A percentile compares a stretch with the other conserved stretches of the same genome.
Conservation (phyloP, 441 rosid species). For the Gossypium gossypioides region DNA sequence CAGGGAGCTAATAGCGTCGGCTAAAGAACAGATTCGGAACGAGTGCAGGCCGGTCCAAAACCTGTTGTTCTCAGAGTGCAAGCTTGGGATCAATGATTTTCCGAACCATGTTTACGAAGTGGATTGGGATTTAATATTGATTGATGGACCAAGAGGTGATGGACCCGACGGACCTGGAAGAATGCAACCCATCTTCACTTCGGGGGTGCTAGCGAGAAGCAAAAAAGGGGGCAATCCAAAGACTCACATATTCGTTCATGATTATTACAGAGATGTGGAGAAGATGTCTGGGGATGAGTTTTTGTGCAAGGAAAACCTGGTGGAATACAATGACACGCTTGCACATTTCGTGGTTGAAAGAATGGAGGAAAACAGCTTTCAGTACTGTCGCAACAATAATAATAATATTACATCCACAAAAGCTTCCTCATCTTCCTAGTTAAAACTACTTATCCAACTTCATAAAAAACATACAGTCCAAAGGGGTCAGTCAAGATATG, state of each 20-base stretch:
- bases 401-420: slow-evolving; percentile 11
- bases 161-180: slow-evolving; percentile 63
- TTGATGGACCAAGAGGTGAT: slow-evolving; percentile 84
- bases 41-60: slow-evolving; percentile 91
- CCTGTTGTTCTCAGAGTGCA: slow-evolving; percentile 78
- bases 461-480: not conserved
- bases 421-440: slow-evolving; percentile 18
- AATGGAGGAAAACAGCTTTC: slow-evolving; percentile 48
- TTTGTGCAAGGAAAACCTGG: slow-evolving; percentile 66
- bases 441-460: not conserved
- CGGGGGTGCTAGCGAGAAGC: slow-evolving; percentile 79
- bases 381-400: slow-evolving; percentile 34
- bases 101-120: slow-evolving; percentile 87
- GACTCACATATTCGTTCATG: slow-evolving; percentile 85
- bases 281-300: slow-evolving; percentile 71
- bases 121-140: slow-evolving; percentile 83
- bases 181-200: slow-evolving; percentile 80
- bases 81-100: slow-evolving; percentile 72
- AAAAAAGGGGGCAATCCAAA: slow-evolving; percentile 61
- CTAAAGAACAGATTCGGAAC: slow-evolving; percentile 42
- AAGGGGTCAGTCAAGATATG: not conserved
- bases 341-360: slow-evolving; percentile 82
- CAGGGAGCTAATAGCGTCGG: slow-evolving; percentile 41
- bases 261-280: slow-evolving; percentile 70
- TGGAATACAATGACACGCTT: slow-evolving; percentile 52